Percentiles rank a stretch among this genome's conserved stretches.
phyloP scores from a whole-genome alignment of 2,329 filamentous ascomycete genomes.

The Xylaria sp. region DNA sequence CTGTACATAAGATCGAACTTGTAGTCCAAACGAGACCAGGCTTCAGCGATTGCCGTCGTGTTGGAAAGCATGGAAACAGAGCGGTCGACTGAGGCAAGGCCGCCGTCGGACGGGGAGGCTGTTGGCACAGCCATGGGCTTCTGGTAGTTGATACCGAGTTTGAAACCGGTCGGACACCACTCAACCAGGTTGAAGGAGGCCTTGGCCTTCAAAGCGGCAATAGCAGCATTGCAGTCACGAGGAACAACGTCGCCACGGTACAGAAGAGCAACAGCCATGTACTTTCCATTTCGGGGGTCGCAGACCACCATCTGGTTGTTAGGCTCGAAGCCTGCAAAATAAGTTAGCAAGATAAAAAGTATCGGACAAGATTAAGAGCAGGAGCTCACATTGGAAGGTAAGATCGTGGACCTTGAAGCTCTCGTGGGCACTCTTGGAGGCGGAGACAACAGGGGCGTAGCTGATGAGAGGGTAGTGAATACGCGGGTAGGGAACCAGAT shows the following conservation, averaged over 20 bases:
- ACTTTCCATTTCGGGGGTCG: constrained; percentile 78
- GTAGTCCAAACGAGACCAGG: constrained; percentile 77
- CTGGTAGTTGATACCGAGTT: constrained; percentile 80
- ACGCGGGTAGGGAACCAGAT: constrained; percentile 77
- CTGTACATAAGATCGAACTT: constrained; percentile 84
- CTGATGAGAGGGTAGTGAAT: constrained; percentile 80
- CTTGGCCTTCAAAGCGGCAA: constrained; percentile 75
- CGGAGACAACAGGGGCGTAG: constrained; percentile 77
- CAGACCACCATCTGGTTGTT: constrained; percentile 84
- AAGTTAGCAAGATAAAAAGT: constrained; percentile 27
- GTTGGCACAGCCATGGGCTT: constrained; percentile 69
- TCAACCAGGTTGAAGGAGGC: constrained; percentile 78
- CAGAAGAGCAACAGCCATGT: constrained; percentile 78
- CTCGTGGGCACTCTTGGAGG: constrained; percentile 82
- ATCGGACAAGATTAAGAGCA: constrained; percentile 31
- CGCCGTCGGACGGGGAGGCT: constrained; percentile 63
- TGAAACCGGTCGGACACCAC: constrained; percentile 81
- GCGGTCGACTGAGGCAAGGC: constrained; percentile 70
- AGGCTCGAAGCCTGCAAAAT: constrained; percentile 71
- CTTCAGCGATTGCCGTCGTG: constrained; percentile 78
- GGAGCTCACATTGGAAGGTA: constrained; percentile 74
- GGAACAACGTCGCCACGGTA: constrained; percentile 78
- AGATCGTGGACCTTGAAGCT: constrained; percentile 86
- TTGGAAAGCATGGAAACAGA: constrained; percentile 78
- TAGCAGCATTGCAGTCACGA: constrained; percentile 74